phyloP scores from a whole-genome alignment of 148 eudicot species.

The Agrostemma githago region DNA sequence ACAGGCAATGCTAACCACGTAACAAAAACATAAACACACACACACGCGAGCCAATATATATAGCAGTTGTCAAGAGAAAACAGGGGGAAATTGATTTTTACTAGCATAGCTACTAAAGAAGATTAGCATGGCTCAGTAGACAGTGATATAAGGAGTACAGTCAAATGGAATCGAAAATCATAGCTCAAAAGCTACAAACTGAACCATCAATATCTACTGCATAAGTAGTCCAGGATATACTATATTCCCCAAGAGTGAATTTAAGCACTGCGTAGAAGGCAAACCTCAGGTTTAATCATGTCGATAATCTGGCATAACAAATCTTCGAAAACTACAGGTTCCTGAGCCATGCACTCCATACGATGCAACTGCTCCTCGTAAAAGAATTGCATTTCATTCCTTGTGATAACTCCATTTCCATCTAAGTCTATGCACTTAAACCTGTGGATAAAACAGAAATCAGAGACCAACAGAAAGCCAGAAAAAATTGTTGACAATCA shows the following conservation, averaged over 20 bases:
- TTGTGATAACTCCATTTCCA: slow-evolving; percentile 83
- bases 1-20: neutral
- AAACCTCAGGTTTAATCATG: slow-evolving; percentile 90
- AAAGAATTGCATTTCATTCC: slow-evolving; percentile 93
- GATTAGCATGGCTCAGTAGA: neutral
- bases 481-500: neutral
- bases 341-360: slow-evolving; percentile 99
- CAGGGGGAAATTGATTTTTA: too few species aligned
- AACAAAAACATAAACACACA: neutral
- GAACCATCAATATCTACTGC: neutral
- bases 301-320: slow-evolving; percentile 94
- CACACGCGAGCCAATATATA: too few species aligned
- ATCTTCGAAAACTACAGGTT: slow-evolving; percentile 96
- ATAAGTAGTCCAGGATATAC: neutral
- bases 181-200: neutral
- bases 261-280: slow-evolving; percentile 7
- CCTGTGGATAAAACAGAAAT: slow-evolving; percentile 40
- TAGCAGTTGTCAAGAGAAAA: too few species aligned
- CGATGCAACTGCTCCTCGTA: slow-evolving; percentile 98
- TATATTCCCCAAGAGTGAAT: neutral
- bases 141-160: neutral
- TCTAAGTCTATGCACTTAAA: slow-evolving; percentile 97
- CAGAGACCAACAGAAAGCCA: neutral
- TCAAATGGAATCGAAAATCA: slow-evolving; percentile 5
- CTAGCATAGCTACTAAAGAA: neutral